Percentiles rank a stretch among this genome's conserved stretches.
phyloP scores from a whole-genome alignment of 352 stramenopile species.

The Globisporangium echinulatum region DNA sequence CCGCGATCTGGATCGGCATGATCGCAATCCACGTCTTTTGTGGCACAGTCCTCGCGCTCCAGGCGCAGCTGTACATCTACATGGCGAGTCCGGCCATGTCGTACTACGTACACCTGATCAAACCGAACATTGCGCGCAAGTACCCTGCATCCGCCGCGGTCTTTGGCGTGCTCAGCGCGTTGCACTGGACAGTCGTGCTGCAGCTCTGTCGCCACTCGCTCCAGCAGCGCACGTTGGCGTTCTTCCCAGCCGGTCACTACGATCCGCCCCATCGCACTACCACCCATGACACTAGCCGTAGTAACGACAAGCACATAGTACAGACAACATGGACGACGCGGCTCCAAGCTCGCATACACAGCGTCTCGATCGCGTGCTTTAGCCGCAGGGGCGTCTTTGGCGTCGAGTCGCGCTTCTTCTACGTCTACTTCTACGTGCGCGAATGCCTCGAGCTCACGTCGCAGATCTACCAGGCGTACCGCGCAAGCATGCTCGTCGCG shows the following conservation, averaged over 20 bases:
- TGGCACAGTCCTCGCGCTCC: conserved; percentile 15
- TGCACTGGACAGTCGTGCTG: conserved; percentile 20
- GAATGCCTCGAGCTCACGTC: conserved; percentile 38
- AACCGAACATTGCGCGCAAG: conserved; percentile 11
- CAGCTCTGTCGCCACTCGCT: conserved; percentile 16
- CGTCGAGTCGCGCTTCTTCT: conserved; percentile 25
- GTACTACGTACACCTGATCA: conserved; percentile 23
- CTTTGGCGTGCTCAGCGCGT: conserved; percentile 19
- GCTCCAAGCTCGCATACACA: conserved; percentile 2
- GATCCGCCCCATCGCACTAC: background rate
- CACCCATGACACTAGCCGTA: no score
- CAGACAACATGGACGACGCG: background rate
- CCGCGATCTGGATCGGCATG: conserved; percentile 19
- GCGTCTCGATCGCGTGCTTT: conserved; percentile 5
- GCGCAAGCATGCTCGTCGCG: conserved; percentile 32
- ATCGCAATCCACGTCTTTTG: conserved; percentile 17
- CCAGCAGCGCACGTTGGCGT: conserved; percentile 14
- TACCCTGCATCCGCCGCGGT: conserved; percentile 18
- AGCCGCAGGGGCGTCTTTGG: conserved; percentile 22
- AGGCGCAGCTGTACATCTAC: conserved; percentile 19
- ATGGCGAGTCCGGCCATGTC: conserved; percentile 14
- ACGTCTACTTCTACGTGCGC: conserved; percentile 23
- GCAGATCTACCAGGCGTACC: conserved; percentile 39
- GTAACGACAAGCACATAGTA: background rate
- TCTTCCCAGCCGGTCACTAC: conserved; percentile 7